Percentiles rank a stretch among this genome's conserved stretches.
These are phyloP conservation scores for Rhodotorula kratochvilovae DNA, from an alignment of 768 basidiomycete genomes.

Conservation along the genomic window DNA sequence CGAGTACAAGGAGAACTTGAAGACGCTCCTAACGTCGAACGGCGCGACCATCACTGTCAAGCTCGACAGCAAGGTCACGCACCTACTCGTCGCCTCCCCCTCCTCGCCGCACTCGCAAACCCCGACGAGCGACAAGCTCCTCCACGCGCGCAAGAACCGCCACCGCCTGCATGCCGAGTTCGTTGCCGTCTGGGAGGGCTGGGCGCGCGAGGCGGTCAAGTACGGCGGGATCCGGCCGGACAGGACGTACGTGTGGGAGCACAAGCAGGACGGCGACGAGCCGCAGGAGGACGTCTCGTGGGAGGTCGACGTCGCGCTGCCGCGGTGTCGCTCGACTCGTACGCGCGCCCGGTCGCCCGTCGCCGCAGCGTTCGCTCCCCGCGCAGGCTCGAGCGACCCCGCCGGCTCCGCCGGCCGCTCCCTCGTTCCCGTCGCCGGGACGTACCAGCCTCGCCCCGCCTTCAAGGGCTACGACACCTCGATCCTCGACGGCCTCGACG, in stretches of 20 bases:
- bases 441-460: too few species aligned
- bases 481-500: background rate
- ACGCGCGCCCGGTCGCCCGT: background rate
- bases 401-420: background rate
- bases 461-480: slow-evolving; percentile 23
- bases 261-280: background rate
- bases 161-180: background rate
- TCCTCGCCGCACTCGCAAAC: slow-evolving; percentile 24
- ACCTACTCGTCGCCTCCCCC: slow-evolving; percentile 35
- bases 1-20: slow-evolving; percentile 16
- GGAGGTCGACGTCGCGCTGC: background rate
- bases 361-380: background rate
- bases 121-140: slow-evolving; percentile 13
- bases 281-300: background rate
- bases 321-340: background rate
- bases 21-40: background rate
- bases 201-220: slow-evolving; percentile 24
- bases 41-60: background rate
- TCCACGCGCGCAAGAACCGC: slow-evolving; percentile 1
- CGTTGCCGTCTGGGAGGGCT: slow-evolving; percentile 33
- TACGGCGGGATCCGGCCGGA: slow-evolving; percentile 12
- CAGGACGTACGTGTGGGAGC: slow-evolving; percentile 2
- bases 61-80: background rate
- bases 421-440: background rate
- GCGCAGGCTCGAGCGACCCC: background rate